Conservation (phyloP, 2,329 filamentous ascomycete species). For the Pseudopithomyces chartarum region DNA sequence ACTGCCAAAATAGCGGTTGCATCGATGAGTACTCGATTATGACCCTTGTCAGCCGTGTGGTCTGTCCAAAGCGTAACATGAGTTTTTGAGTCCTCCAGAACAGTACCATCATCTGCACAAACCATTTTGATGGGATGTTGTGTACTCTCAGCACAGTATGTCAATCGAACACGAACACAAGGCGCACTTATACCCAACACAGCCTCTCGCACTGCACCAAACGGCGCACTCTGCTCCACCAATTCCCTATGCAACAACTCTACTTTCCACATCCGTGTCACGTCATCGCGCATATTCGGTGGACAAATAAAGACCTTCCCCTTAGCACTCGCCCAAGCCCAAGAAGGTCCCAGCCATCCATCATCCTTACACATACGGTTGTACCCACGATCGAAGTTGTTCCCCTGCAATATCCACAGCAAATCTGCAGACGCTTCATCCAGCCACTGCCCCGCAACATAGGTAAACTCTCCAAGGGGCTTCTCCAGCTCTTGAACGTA, state of each 20-base stretch:
- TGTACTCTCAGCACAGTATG: background rate
- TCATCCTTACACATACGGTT: background rate
- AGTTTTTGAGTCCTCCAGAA: background rate
- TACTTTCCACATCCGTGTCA: background rate
- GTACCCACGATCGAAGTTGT: background rate
- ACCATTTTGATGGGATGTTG: background rate
- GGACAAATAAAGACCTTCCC: background rate
- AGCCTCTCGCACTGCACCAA: conserved; percentile 1
- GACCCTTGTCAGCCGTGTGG: background rate
- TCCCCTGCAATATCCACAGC: background rate
- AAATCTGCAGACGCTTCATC: background rate
- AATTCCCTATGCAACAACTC: background rate
- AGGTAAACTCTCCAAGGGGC: background rate
- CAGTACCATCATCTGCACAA: background rate
- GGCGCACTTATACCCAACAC: background rate
- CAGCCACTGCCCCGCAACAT: conserved; percentile 2
- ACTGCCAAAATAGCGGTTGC: background rate
- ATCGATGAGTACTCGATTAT: background rate
- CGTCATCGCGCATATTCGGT: background rate
- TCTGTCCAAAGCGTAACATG: background rate
- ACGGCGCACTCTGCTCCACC: conserved; percentile 1
- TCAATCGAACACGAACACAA: background rate
- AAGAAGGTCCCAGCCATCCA: background rate
- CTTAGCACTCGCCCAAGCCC: background rate
- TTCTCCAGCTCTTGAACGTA: background rate